These are phyloP conservation scores for Colletotrichum kahawae DNA, from an alignment of 2,329 filamentous ascomycete genomes.

Conservation along the genomic window DNA sequence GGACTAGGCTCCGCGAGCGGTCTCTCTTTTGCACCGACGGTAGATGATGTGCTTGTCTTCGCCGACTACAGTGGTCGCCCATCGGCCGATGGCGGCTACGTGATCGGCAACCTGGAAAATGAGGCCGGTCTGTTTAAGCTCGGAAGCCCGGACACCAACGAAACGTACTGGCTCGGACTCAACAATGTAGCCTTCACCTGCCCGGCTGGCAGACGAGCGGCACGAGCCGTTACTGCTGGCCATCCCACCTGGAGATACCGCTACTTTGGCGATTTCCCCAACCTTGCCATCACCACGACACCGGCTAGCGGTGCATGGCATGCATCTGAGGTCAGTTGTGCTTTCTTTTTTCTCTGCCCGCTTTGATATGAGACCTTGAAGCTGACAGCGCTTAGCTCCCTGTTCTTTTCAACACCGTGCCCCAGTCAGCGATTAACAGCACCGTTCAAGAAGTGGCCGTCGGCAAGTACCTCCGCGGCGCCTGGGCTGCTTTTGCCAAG, in stretches of 20 bases:
- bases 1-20: background rate
- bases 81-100: conserved; percentile 14
- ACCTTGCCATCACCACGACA: conserved; percentile 30
- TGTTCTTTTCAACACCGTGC: conserved; percentile 34
- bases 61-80: conserved; percentile 5
- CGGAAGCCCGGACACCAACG: conserved; percentile 24
- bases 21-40: background rate
- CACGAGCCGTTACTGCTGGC: conserved; percentile 26
- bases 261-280: conserved; percentile 40
- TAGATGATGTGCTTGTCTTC: conserved; percentile 9
- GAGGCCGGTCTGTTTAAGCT: conserved; percentile 35
- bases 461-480: conserved; percentile 38
- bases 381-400: conserved; percentile 25
- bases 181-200: conserved; percentile 37
- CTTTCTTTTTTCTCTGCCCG: background rate
- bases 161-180: conserved; percentile 30
- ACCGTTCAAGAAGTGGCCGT: conserved; percentile 33
- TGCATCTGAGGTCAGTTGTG: conserved; percentile 27
- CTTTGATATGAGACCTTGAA: background rate
- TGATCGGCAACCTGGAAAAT: conserved; percentile 36
- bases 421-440: conserved; percentile 20
- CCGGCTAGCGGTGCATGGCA: conserved; percentile 39
- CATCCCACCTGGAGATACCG: conserved; percentile 42
- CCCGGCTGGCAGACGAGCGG: conserved; percentile 29
- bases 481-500: conserved; percentile 44